Evolutionary conservation across 257 asterid genomes (phyloP), one percentile per base, ranked within the genome.

Genomic region (Paraleonurus japonicus): DNA sequence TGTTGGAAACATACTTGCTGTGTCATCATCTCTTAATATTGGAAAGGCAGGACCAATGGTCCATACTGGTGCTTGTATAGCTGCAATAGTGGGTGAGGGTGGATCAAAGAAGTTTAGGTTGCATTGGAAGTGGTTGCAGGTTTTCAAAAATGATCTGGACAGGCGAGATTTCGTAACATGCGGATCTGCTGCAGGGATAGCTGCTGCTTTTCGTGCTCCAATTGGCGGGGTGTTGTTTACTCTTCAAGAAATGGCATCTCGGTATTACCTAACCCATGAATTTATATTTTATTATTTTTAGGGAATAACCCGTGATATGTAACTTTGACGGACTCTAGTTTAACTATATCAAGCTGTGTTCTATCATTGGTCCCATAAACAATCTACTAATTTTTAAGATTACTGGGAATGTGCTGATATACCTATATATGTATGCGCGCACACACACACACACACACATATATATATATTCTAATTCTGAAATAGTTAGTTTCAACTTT

Each of bases 201-300:
- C 96, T 87, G 97, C 96, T 77, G 96, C 97, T 61, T 91, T 91
- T 78, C 96, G 96, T 74, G 90, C 96, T 70, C 97, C 97, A 62
- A 90, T 87, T 72, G 97, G 97, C 35, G 97, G 97, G 27, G 80
- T 91, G 67, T 79, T 91, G 75, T 91, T 91, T 78, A 90, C 95
- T 71, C 81, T 87, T 43, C 95, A 91, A 79, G 95, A 91, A 86
- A 87, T 91, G 97, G 81, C 92, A 65, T 89, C 97, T 67, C 89
- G 97, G 97, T 88, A 90, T 74, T 41, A 19, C 68, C 67, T 73
- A 48, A 78, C 54, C 37, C 48, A 41, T 12, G 16, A 13, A 11
- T 13, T 41, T 1, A 1, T 39, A 10, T 39, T 53, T 43, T 4
- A 13, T 13, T 43, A 12, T 12, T 13, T 43, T 12, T 12, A 43